Conservation (phyloP, 208 protist genomes). For the Herpetomonas tarakana region DNA sequence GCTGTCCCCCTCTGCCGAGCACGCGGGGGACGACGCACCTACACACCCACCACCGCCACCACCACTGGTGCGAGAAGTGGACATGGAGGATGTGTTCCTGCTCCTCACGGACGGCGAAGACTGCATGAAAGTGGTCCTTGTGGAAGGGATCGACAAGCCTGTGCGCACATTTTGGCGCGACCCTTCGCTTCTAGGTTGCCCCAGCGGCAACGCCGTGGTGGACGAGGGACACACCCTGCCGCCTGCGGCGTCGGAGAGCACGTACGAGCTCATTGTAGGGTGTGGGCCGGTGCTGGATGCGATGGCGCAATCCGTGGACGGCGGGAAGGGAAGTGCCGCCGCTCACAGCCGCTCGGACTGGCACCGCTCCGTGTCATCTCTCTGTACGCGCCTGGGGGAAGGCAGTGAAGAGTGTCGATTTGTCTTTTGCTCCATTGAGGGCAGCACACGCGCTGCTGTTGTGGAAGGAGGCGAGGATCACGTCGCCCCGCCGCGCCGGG, state of each 20-base stretch:
- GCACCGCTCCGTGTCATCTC: not conserved
- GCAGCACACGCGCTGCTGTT: no score
- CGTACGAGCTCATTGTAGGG: not conserved
- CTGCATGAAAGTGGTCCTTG: slow-evolving; percentile 4
- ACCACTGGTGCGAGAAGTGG: slow-evolving; percentile 1
- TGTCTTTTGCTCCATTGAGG: no score
- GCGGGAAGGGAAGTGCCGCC: not conserved
- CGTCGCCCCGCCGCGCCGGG: no score
- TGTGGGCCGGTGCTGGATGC: not conserved
- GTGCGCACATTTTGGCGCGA: slow-evolving; percentile 1
- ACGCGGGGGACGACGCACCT: no score
- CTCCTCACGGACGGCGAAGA: slow-evolving; percentile 7
- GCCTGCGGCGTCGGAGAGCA: no score
- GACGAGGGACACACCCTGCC: no score
- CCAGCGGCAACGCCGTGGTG: no score
- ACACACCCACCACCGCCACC: no score
- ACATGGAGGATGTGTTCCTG: slow-evolving; percentile 7
- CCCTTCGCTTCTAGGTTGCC: not conserved
- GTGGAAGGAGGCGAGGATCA: no score
- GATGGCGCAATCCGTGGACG: not conserved
- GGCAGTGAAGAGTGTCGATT: no score
- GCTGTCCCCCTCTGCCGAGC: no score
- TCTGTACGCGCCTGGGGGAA: no score
- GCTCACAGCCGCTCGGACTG: not conserved
- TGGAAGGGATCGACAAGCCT: not conserved